Evolutionary conservation across 2,329 filamentous ascomycete species (phyloP), one percentile per base, ranked within the genome.

Genomic region (Sporothrix brunneoviolacea): DNA sequence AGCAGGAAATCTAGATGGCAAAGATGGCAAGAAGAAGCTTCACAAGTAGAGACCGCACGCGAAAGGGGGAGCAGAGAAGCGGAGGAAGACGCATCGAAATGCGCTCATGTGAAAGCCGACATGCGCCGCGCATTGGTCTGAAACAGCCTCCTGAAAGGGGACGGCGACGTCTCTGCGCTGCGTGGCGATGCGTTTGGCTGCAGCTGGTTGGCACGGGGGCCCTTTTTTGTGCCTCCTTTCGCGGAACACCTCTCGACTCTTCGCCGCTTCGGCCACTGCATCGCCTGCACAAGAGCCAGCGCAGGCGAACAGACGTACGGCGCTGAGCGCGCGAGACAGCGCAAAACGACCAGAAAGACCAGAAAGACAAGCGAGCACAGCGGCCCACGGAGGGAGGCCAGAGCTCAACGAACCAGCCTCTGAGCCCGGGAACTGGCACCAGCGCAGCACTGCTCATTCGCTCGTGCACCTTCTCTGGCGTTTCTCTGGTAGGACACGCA

Each of bases 361-460:
- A 24, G 21, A 22, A 22, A 35, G 27, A 39, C 7, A 39, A 33
- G 10, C 22, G 44, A 38, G 13, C 35, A 24, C 41, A n/a, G 16
- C 30, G 19, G 35, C 19, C 16, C 15, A 22, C 13, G 18, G 21
- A 39, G 19, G 24, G 45, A 33, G 45, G 45, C 36, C 24, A 40
- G 24, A 48, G 45, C 36, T 48, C 27, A 24, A 37, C 43, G 36
- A 48, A 40, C 45, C 27, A 32, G 16, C 10, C 16, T 33, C 15
- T 16, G 35, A 8, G 10, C 37, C 30, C 22, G 21, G 24, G 16
- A 21, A 28, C n/a, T 38, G n/a, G 13, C 36, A 4, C n/a, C n/a
- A n/a, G n/a, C n/a, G n/a, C n/a, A n/a, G n/a, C n/a, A n/a, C n/a
- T n/a, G n/a, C n/a, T n/a, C n/a, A n/a, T n/a, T n/a, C n/a, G n/a